Percentiles rank a stretch among this genome's conserved stretches.
These are phyloP conservation scores for Phyllosticta capitalensis DNA, from an alignment of 2,329 filamentous ascomycete species.

Conservation along the genomic window DNA sequence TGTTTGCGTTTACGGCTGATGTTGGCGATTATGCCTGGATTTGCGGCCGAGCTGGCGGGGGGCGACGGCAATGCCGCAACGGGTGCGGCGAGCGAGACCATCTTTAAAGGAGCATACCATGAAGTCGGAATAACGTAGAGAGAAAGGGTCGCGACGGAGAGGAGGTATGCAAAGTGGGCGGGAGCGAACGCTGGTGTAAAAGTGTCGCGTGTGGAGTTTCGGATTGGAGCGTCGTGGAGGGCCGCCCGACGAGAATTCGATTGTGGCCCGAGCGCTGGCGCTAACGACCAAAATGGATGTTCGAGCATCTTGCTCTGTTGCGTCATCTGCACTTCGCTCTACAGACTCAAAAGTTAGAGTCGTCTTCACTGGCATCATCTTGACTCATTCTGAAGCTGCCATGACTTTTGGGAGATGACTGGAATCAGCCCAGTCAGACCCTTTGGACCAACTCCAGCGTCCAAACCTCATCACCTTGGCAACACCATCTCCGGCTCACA, in stretches of 20 bases:
- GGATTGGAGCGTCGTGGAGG: neutral
- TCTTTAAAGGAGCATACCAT: slow-evolving; percentile 12
- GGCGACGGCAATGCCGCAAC: slow-evolving; percentile 15
- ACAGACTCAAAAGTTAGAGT: too few relatives aligned
- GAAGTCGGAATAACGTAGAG: neutral
- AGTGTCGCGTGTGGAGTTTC: slow-evolving; percentile 6
- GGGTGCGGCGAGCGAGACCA: slow-evolving; percentile 31
- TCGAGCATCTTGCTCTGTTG: neutral
- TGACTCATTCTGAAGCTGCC: neutral
- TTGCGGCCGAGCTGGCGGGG: slow-evolving; percentile 18
- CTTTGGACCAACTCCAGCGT: neutral
- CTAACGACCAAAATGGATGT: neutral
- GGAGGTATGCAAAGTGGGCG: neutral
- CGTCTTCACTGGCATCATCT: neutral
- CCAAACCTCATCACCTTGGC: neutral
- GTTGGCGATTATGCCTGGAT: slow-evolving; percentile 25
- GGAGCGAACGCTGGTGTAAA: neutral
- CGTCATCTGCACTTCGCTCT: neutral
- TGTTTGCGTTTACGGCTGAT: slow-evolving; percentile 32
- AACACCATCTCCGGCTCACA: neutral
- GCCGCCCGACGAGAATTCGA: slow-evolving; percentile 8
- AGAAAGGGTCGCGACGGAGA: neutral
- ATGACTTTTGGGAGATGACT: neutral
- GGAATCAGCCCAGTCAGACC: too few relatives aligned
- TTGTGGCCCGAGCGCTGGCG: neutral